Evolutionary conservation across 1,284 basidiomycete species (phyloP).

Genomic region (Leccinum cinnamomeum): DNA sequence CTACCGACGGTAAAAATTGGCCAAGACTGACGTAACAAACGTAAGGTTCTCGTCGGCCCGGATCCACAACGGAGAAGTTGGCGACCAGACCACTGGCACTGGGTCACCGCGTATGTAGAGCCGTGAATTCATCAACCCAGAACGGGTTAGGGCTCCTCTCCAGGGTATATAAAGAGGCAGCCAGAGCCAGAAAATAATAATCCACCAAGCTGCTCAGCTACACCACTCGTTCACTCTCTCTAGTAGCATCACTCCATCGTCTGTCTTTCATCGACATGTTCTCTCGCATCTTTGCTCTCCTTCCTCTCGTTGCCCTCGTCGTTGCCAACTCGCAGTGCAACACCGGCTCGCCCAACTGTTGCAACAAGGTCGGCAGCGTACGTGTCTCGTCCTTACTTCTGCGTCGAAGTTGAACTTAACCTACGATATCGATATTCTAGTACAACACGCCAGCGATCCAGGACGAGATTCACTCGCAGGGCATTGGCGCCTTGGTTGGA

Average conservation of each 20-base stretch:
- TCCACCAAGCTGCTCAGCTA: neutral
- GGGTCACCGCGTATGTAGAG: neutral
- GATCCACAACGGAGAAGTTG: too few relatives aligned
- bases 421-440: too few relatives aligned
- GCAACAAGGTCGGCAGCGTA: neutral
- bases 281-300: constrained; percentile 22
- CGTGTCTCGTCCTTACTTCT: neutral
- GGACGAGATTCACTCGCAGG: neutral
- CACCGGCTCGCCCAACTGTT: constrained; percentile 7
- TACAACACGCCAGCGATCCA: neutral
- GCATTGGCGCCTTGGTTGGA: neutral
- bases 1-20: neutral
- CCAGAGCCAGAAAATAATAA: neutral
- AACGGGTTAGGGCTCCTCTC: neutral
- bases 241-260: neutral
- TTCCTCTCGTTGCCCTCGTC: constrained; percentile 19
- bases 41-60: too few relatives aligned
- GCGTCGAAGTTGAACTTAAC: neutral
- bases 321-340: neutral
- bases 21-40: neutral
- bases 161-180: neutral
- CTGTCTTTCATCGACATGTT: neutral
- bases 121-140: neutral
- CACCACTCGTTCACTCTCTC: neutral
- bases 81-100: too few relatives aligned